Conservation (phyloP, 2,329 filamentous ascomycete species). For the Diplodia mutila region DNA sequence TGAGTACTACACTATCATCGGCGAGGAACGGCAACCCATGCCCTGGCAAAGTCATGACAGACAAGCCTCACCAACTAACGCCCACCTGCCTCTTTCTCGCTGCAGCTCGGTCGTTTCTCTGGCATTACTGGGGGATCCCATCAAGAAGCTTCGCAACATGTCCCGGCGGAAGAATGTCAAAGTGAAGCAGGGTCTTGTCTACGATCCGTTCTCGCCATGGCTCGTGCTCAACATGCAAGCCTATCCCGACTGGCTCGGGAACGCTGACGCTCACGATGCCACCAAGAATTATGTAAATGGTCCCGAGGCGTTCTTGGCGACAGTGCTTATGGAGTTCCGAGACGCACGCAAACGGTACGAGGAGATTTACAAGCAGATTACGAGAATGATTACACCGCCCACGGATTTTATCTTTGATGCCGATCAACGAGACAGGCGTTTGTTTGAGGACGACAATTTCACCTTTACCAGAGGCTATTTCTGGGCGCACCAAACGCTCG, state of each 20-base stretch:
- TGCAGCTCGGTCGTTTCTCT: conserved; percentile 64
- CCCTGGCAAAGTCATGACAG: conserved; percentile 63
- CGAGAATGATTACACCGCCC: conserved; percentile 62
- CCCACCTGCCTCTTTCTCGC: conserved; percentile 62
- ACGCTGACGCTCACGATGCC: conserved; percentile 59
- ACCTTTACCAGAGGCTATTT: conserved; percentile 66
- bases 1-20: conserved; percentile 67
- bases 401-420: conserved; percentile 64
- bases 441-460: conserved; percentile 65
- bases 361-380: conserved; percentile 61
- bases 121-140: conserved; percentile 57
- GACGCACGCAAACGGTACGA: conserved; percentile 64
- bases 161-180: conserved; percentile 49
- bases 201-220: conserved; percentile 64
- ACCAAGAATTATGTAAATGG: conserved; percentile 63
- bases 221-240: conserved; percentile 63
- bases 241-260: conserved; percentile 63
- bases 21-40: conserved; percentile 59
- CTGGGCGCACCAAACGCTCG: conserved; percentile 65
- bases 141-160: conserved; percentile 55
- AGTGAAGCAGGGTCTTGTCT: conserved; percentile 56
- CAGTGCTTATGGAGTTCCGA: conserved; percentile 62
- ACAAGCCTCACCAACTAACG: conserved; percentile 39
- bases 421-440: conserved; percentile 58
- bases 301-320: conserved; percentile 63